Evolutionary conservation across 768 basidiomycete genomes (phyloP).

Genomic region (Pholiota molesta): DNA sequence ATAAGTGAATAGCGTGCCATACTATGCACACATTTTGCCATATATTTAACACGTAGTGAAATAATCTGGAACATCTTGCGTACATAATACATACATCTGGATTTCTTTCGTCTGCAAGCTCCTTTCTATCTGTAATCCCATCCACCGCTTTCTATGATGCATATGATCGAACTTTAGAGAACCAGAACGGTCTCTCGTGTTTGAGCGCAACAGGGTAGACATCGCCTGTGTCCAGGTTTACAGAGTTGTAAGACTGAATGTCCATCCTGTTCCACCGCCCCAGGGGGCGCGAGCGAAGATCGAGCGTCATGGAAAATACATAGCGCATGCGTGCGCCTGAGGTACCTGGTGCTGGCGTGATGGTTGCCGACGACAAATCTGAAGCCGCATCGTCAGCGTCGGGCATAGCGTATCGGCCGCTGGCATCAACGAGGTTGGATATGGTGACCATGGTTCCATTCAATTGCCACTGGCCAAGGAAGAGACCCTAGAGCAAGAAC

Average conservation of each 20-base stretch:
- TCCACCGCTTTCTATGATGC: conserved; percentile 6
- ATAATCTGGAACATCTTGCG: neutral
- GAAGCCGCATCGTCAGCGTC: conserved; percentile 11
- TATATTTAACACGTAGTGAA: neutral
- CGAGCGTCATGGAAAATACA: conserved; percentile 73
- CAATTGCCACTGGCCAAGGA: conserved; percentile 75
- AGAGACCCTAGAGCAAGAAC: conserved; percentile 56
- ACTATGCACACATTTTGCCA: neutral
- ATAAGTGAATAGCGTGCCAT: neutral
- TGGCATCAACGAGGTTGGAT: conserved; percentile 65
- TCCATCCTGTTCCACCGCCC: conserved; percentile 87
- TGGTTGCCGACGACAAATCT: conserved; percentile 11
- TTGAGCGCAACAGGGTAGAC: conserved; percentile 69
- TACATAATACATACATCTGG: neutral
- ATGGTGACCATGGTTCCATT: conserved; percentile 61
- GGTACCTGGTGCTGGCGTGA: conserved; percentile 2
- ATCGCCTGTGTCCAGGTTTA: conserved; percentile 79
- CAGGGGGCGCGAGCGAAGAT: conserved; percentile 73
- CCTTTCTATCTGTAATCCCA: neutral
- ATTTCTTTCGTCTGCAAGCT: neutral
- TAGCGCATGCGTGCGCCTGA: conserved; percentile 46
- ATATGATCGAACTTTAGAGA: conserved; percentile 86
- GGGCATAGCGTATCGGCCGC: conserved; percentile 38
- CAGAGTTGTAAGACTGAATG: conserved; percentile 71
- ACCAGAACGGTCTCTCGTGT: conserved; percentile 91